Evolutionary conservation across 2,329 filamentous ascomycete genomes (phyloP).

Genomic region (Reticulascus tulasneorum): DNA sequence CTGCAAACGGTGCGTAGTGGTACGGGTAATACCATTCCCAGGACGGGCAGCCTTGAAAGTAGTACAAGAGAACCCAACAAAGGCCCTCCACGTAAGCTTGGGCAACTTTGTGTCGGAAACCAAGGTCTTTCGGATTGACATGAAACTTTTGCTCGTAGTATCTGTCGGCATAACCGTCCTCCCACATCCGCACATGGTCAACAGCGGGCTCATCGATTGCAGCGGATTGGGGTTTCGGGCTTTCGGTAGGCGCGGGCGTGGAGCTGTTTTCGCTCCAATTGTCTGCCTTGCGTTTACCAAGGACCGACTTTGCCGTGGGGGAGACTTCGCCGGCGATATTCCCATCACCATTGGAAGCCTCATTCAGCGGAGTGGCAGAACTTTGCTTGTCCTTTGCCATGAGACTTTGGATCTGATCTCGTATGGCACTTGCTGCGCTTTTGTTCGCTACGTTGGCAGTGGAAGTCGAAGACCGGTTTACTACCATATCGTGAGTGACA

Average conservation of each 20-base stretch:
- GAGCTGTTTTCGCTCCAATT: constrained; percentile 58
- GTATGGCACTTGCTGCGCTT: constrained; percentile 85
- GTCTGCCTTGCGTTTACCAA: constrained; percentile 75
- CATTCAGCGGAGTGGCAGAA: constrained; percentile 6
- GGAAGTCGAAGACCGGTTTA: constrained; percentile 30
- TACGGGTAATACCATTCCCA: constrained; percentile 99
- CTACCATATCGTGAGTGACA: constrained; percentile 83
- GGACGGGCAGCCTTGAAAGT: constrained; percentile 95
- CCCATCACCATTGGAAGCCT: constrained; percentile 7
- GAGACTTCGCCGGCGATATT: constrained; percentile 17
- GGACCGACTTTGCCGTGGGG: constrained; percentile 38
- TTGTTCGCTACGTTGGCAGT: constrained; percentile 81
- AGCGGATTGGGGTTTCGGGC: constrained; percentile 41
- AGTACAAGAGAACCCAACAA: constrained; percentile 93
- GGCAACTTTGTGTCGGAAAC: constrained; percentile 85
- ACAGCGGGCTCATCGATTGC: constrained; percentile 59
- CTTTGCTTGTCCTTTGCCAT: no score
- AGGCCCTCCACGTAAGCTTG: constrained; percentile 91
- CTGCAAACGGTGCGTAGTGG: constrained; percentile 95
- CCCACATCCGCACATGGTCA: constrained; percentile 89
- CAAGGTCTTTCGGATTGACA: constrained; percentile 73
- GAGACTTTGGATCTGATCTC: constrained; percentile 66
- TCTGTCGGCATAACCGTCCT: constrained; percentile 88
- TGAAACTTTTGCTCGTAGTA: constrained; percentile 98
- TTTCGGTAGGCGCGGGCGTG: constrained; percentile 57